Conservation (phyloP, 1,284 basidiomycete species). For the Ceratobasidium sp. region DNA sequence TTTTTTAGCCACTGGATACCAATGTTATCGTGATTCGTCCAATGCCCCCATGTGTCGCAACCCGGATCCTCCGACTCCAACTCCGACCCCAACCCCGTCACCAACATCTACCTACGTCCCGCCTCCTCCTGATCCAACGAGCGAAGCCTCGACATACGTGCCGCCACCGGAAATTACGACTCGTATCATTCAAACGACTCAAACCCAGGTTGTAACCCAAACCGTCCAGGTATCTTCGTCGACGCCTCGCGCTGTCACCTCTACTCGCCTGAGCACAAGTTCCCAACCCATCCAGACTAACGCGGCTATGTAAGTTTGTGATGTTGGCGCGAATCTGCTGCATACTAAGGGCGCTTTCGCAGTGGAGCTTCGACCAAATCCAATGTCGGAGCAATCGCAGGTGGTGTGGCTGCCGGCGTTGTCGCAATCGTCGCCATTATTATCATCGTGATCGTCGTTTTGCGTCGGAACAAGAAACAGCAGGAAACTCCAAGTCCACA, state of each 20-base stretch:
- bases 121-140: not conserved
- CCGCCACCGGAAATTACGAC: not conserved
- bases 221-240: not conserved
- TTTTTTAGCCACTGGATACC: constrained; percentile 13
- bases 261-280: not conserved
- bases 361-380: not conserved
- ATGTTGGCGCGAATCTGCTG: not conserved
- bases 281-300: not conserved
- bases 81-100: not conserved
- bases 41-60: constrained; percentile 9
- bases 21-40: constrained; percentile 1
- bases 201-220: not conserved
- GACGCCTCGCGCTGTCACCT: not conserved
- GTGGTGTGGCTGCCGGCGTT: constrained; percentile 16
- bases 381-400: constrained; percentile 20
- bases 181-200: not conserved
- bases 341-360: not conserved
- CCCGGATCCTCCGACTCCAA: not conserved
- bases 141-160: not conserved
- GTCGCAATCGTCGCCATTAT: not conserved
- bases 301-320: not conserved
- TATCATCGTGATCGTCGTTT: not conserved
- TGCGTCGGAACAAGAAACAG: not conserved
- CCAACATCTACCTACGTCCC: not conserved
- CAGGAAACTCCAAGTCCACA: not conserved